A percentile compares a stretch with the other conserved stretches of the same genome.
Evolutionary conservation across 371 early-diverging fungal species (phyloP).

Genomic region (Mortierella sp.): DNA sequence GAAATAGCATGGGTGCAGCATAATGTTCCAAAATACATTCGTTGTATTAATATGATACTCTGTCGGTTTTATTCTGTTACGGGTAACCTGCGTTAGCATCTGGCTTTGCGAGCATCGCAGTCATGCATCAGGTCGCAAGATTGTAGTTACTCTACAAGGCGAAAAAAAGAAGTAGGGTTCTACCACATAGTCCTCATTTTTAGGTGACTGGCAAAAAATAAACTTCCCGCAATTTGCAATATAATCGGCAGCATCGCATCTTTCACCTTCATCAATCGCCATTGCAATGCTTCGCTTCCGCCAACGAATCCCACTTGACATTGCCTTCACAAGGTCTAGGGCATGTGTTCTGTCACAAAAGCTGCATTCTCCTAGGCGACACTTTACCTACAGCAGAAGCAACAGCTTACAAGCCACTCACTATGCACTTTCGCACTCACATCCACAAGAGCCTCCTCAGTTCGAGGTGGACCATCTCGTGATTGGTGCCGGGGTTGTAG

Average conservation of each 20-base stretch:
- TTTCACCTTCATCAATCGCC: neutral
- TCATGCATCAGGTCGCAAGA: conserved; percentile 68
- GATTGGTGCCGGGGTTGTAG: conserved; percentile 87
- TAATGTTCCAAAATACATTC: neutral
- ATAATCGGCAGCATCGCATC: neutral
- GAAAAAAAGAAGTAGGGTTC: conserved; percentile 53
- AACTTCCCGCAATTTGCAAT: neutral
- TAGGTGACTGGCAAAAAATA: conserved; percentile 11
- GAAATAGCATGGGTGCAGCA: neutral
- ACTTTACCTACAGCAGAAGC: neutral
- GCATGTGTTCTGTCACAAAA: neutral
- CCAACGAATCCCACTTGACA: neutral
- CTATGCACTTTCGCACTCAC: neutral
- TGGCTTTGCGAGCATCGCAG: conserved; percentile 85
- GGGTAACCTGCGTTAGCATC: conserved; percentile 59
- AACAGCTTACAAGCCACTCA: neutral
- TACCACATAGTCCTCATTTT: neutral
- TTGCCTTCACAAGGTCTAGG: neutral
- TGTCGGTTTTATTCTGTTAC: neutral
- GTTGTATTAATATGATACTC: neutral
- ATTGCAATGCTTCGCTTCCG: neutral
- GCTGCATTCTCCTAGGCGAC: neutral
- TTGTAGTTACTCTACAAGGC: conserved; percentile 85
- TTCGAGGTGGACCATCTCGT: conserved; percentile 78
- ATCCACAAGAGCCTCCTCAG: conserved; percentile 34